These are phyloP conservation scores for Leishmania martiniquensis DNA, from an alignment of 208 protist genomes.

Conservation along the genomic window DNA sequence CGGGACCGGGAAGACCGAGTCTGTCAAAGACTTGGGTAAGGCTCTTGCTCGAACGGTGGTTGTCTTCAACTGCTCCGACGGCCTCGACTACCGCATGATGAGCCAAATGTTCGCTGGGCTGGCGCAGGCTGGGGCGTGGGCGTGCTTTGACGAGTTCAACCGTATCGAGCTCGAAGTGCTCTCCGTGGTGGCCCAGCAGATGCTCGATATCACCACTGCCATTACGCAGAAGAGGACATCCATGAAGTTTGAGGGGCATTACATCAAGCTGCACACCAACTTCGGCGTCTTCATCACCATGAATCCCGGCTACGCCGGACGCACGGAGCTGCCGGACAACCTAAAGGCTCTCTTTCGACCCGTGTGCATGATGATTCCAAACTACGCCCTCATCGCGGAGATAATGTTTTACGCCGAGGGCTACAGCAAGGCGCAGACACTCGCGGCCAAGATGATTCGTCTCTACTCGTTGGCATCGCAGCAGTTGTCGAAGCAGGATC, in stretches of 20 bases:
- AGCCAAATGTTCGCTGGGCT: slow-evolving; percentile 96
- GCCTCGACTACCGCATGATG: slow-evolving; percentile 96
- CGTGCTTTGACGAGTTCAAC: slow-evolving; percentile 99
- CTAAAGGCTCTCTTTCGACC: slow-evolving; percentile 96
- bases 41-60: slow-evolving; percentile 91
- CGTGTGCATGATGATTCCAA: slow-evolving; percentile 97
- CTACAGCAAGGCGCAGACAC: slow-evolving; percentile 90
- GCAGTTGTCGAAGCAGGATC: slow-evolving; percentile 96
- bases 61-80: slow-evolving; percentile 97
- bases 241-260: slow-evolving; percentile 93
- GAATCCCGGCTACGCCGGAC: slow-evolving; percentile 98
- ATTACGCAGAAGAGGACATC: slow-evolving; percentile 71
- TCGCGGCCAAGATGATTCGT: slow-evolving; percentile 95
- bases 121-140: slow-evolving; percentile 96
- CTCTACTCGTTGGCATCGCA: slow-evolving; percentile 95
- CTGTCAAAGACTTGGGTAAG: slow-evolving; percentile 95
- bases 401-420: slow-evolving; percentile 98
- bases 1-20: slow-evolving; percentile 97
- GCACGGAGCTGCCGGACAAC: slow-evolving; percentile 97
- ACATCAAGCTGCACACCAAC: slow-evolving; percentile 91
- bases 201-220: slow-evolving; percentile 94
- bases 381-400: slow-evolving; percentile 96
- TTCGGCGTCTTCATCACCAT: slow-evolving; percentile 98
- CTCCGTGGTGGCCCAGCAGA: slow-evolving; percentile 97
- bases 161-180: slow-evolving; percentile 98